Base-by-base conservation (phyloP, 345 rosid genomes). In the Geranium brycei region DNA sequence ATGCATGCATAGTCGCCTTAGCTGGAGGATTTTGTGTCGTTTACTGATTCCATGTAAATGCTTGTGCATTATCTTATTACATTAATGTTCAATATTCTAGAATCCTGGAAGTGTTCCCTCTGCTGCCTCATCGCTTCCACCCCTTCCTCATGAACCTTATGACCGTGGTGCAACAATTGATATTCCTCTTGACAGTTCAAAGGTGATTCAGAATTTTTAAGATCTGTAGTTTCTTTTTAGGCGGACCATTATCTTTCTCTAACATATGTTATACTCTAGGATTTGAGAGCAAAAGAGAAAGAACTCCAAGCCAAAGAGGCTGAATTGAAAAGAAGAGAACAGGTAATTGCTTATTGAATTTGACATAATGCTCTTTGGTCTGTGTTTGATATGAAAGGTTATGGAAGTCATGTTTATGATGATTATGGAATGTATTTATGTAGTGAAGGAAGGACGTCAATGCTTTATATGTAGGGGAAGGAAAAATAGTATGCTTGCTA, bases 231-330 rank as follows among this genome's bases (percentile, higher is more conserved):
- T 59, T 17, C 17, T 60, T 59, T 62, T 66, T 19, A 59, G 59
- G 32, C 19, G 28, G 69, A 59, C 16, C 8, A 6, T 41, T 51
- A 41, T 19, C 19, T 51, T 28, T 61, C 19, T n/a, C n/a, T 23
- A 41, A 56, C 17, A 38, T 58, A 31, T 15, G 38, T 64, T 67
- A 35, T 40, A 4, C 61, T 72, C 16, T 71, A 95, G 99, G 97
- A 91, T 76, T 66, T 91, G 14, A 87, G 82, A 76, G 78, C 86
- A 17, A 91, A 79, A 83, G 97, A 95, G 81, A 88, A 77, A 86
- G 95, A 88, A 70, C 99, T 95, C 66, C 92, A 84, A 61, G 93
- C 88, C 66, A 95, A 83, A 72, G 99, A 95, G 82, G 91, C 93
- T 28, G 95, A 91, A 71, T 53, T 95, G 75, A 91, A 79, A 68